Evolutionary conservation across 371 early-diverging fungal species (phyloP).

Genomic region (Syncephalis plumigaleata): DNA sequence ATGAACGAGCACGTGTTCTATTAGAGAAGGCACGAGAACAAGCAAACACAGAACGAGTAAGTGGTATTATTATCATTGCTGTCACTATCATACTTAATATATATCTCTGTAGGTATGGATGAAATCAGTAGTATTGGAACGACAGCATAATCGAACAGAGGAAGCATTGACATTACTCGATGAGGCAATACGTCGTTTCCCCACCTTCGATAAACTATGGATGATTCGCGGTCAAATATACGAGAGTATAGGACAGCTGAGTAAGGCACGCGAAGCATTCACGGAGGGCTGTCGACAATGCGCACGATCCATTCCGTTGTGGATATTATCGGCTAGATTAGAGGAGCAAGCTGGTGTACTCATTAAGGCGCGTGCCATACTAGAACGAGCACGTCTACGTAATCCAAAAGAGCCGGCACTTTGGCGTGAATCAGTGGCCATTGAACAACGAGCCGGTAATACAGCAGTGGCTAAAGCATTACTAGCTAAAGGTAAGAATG

Average conservation of each 20-base stretch:
- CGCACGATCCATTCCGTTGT: constrained; percentile 59
- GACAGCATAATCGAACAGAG: constrained; percentile 46
- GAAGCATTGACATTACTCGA: constrained; percentile 51
- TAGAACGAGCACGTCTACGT: constrained; percentile 74
- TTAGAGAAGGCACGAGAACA: constrained; percentile 58
- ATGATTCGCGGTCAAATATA: constrained; percentile 80
- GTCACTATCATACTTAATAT: background rate
- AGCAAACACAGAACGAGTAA: constrained; percentile 31
- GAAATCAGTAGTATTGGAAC: constrained; percentile 79
- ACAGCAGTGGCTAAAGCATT: constrained; percentile 52
- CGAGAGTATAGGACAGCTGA: constrained; percentile 24
- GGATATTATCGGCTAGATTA: constrained; percentile 60
- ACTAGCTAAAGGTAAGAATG: constrained; percentile 50
- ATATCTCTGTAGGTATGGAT: constrained; percentile 63
- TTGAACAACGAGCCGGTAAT: constrained; percentile 58
- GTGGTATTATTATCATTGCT: background rate
- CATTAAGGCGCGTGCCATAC: constrained; percentile 66
- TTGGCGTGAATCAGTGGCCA: constrained; percentile 81
- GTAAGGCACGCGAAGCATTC: constrained; percentile 59
- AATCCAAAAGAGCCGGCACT: constrained; percentile 66
- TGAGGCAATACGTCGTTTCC: constrained; percentile 51
- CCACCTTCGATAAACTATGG: constrained; percentile 78
- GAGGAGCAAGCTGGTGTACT: constrained; percentile 56
- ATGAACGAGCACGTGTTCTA: constrained; percentile 58
- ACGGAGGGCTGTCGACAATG: constrained; percentile 59